phyloP scores from a whole-genome alignment of 352 stramenopile genomes.

The Pythium rishiriense region DNA sequence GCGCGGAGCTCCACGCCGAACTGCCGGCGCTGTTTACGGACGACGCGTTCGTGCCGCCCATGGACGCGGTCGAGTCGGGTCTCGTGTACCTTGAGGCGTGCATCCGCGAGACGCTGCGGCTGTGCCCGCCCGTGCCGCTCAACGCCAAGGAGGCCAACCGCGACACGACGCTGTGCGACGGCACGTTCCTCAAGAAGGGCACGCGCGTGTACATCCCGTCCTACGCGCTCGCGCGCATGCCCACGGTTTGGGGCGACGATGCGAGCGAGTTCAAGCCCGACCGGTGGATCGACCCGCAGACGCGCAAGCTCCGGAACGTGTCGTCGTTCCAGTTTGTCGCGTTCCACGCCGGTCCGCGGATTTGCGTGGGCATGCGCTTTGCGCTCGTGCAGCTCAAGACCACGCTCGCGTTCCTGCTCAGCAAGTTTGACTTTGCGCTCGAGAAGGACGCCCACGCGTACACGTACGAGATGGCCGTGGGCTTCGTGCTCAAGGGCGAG shows the following conservation, averaged over 20 bases:
- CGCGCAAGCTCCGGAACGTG: slow-evolving; percentile 14
- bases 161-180: slow-evolving; percentile 40
- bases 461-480: slow-evolving; percentile 21
- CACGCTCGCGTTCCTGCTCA: slow-evolving; percentile 28
- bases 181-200: slow-evolving; percentile 32
- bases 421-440: slow-evolving; percentile 23
- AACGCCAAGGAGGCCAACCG: slow-evolving; percentile 33
- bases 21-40: slow-evolving; percentile 16
- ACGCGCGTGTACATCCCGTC: slow-evolving; percentile 32
- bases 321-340: slow-evolving; percentile 44
- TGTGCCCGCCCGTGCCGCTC: slow-evolving; percentile 37
- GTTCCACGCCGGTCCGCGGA: slow-evolving; percentile 46
- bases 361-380: slow-evolving; percentile 45
- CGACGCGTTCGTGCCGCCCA: slow-evolving; percentile 8
- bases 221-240: slow-evolving; percentile 35
- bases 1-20: slow-evolving; percentile 9
- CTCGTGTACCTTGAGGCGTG: slow-evolving; percentile 29
- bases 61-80: slow-evolving; percentile 10
- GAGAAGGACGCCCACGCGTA: slow-evolving; percentile 14
- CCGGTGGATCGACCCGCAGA: slow-evolving; percentile 26
- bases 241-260: slow-evolving; percentile 36
- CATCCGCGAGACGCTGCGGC: slow-evolving; percentile 39
- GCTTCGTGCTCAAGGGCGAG: slow-evolving; percentile 5
- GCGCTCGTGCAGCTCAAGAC: slow-evolving; percentile 39
- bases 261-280: slow-evolving; percentile 37